These are phyloP conservation scores for Lavandula angustifolia DNA, from an alignment of 257 asterid species.

Conservation along the genomic window DNA sequence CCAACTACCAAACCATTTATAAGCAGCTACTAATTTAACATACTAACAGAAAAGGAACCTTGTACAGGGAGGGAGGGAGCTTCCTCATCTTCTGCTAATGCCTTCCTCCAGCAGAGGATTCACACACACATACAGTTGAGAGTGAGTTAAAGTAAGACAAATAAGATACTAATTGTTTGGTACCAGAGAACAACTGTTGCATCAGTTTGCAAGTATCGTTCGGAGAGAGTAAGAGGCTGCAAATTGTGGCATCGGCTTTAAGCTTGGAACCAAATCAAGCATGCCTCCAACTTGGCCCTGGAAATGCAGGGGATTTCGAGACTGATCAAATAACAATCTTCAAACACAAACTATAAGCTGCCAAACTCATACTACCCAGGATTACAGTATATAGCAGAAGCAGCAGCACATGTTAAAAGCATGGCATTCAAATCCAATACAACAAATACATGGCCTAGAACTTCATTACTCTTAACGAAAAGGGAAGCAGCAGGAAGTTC, in stretches of 20 bases:
- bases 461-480: constrained; percentile 12
- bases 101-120: neutral
- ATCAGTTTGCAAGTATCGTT: constrained; percentile 41
- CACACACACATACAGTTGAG: constrained; percentile 18
- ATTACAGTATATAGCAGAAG: constrained; percentile 20
- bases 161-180: constrained; percentile 14
- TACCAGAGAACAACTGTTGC: constrained; percentile 42
- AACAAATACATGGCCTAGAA: neutral
- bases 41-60: no score
- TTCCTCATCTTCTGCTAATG: no score
- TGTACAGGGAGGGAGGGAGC: no score
- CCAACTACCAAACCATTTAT: no score
- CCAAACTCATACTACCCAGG: constrained; percentile 32
- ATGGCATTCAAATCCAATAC: neutral
- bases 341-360: constrained; percentile 35
- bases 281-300: constrained; percentile 67
- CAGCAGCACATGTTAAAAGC: constrained; percentile 4
- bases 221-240: constrained; percentile 39
- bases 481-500: constrained; percentile 9
- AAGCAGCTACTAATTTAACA: no score
- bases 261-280: constrained; percentile 62
- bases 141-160: neutral
- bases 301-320: constrained; percentile 51
- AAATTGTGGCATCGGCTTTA: constrained; percentile 48
- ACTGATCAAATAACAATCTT: constrained; percentile 44